A percentile compares a stretch with the other conserved stretches of the same genome.
Conservation (phyloP, 1,139 yeast species). For the Yamadazyma atlantica region DNA sequence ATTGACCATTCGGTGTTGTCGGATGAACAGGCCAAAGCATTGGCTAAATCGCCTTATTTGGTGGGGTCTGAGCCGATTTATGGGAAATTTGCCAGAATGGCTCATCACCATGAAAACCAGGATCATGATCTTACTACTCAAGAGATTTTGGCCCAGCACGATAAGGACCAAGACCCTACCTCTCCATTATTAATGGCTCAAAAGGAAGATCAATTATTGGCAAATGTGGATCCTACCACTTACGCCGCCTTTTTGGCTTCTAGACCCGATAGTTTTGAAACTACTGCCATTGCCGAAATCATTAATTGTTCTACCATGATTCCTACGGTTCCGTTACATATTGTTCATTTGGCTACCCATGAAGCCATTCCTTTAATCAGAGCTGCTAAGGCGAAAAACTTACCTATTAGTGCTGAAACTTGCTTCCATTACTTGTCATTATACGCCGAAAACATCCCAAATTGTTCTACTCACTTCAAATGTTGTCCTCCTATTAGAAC, state of each 20-base stretch:
- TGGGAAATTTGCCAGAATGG: conserved; percentile 51
- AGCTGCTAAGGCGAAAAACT: conserved; percentile 58
- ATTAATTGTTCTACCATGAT: conserved; percentile 57
- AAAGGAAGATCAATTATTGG: conserved; percentile 40
- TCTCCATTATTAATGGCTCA: conserved; percentile 50
- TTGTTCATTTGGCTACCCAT: conserved; percentile 86
- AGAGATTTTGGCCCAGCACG: background rate
- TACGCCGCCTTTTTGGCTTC: conserved; percentile 78
- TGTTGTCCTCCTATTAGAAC: conserved; percentile 94
- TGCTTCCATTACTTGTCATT: conserved; percentile 88
- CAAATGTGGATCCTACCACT: conserved; percentile 58
- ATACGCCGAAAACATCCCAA: conserved; percentile 72
- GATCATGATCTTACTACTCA: background rate
- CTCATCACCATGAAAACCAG: conserved; percentile 26
- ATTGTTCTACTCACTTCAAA: conserved; percentile 77
- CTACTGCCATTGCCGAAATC: conserved; percentile 74
- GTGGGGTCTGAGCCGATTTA: conserved; percentile 58
- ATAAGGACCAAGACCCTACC: conserved; percentile 9
- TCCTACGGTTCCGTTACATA: conserved; percentile 76
- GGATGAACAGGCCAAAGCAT: conserved; percentile 50
- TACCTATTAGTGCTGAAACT: conserved; percentile 80
- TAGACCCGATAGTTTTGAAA: conserved; percentile 85
- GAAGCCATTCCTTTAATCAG: conserved; percentile 73
- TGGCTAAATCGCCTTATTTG: conserved; percentile 54
- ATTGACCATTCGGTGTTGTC: conserved; percentile 41